Evolutionary conservation across 345 rosid species (phyloP).

Genomic region (Salix arbutifolia): DNA sequence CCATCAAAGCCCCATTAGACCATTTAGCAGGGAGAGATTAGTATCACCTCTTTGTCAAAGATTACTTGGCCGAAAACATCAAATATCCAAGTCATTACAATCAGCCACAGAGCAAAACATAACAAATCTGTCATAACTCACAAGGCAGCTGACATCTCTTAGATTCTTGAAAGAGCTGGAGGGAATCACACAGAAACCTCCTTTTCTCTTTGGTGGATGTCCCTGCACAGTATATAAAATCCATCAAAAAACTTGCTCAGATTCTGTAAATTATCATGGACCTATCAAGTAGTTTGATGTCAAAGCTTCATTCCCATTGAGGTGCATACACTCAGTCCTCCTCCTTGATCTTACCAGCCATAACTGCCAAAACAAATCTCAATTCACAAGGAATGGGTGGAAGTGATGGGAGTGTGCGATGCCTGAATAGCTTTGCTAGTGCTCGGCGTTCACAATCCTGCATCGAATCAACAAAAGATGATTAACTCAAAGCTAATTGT

Average conservation of each 20-base stretch:
- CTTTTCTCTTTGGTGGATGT: not conserved
- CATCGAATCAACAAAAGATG: not conserved
- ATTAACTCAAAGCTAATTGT: not conserved
- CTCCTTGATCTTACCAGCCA: slow-evolving; percentile 25
- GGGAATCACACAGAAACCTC: not conserved
- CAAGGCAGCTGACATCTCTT: not conserved
- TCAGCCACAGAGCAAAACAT: not conserved
- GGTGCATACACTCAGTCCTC: not conserved
- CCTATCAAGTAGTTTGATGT: not conserved
- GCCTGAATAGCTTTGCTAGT: slow-evolving; percentile 58
- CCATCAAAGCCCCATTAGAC: not conserved
- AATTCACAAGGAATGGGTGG: slow-evolving; percentile 30
- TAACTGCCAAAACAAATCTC: not conserved
- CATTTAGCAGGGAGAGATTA: not conserved
- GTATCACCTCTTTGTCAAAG: not conserved
- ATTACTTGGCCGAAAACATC: not conserved
- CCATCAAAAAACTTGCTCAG: slow-evolving; percentile 15
- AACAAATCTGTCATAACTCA: not conserved
- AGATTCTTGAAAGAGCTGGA: slow-evolving; percentile 1
- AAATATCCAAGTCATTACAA: not conserved
- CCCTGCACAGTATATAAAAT: slow-evolving; percentile 12
- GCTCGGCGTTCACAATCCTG: slow-evolving; percentile 91
- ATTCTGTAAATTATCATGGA: not conserved
- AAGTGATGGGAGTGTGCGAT: slow-evolving; percentile 40
- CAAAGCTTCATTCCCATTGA: not conserved